Conservation (phyloP, 169 alveolate species). For the Plasmodium yoelii region DNA sequence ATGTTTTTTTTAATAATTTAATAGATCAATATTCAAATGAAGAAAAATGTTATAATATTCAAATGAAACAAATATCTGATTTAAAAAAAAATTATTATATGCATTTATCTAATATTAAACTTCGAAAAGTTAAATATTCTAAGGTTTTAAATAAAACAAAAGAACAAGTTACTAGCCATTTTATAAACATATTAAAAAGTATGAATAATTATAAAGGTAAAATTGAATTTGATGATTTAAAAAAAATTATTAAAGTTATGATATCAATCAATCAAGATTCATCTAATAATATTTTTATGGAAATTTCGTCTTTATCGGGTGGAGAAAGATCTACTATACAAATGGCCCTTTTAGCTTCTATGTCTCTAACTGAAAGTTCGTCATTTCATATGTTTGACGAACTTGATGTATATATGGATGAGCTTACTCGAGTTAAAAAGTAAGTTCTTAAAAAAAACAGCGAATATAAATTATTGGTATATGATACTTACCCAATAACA, state of each 20-base stretch:
- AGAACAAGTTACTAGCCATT: slow-evolving; percentile 32
- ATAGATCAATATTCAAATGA: slow-evolving; percentile 60
- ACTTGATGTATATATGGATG: slow-evolving; percentile 84
- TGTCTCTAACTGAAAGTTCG: slow-evolving; percentile 78
- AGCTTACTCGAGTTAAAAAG: slow-evolving; percentile 79
- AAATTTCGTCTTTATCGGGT: slow-evolving; percentile 79
- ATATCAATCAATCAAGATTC: slow-evolving; percentile 53
- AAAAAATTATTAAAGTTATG: slow-evolving; percentile 43
- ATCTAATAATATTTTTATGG: slow-evolving; percentile 62
- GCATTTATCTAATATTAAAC: slow-evolving; percentile 62
- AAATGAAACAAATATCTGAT: slow-evolving; percentile 55
- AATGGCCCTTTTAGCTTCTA: slow-evolving; percentile 79
- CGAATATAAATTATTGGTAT: background rate
- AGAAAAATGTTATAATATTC: slow-evolving; percentile 33
- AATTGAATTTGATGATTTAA: slow-evolving; percentile 54
- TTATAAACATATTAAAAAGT: slow-evolving; percentile 49
- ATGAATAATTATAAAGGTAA: slow-evolving; percentile 72
- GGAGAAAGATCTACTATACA: slow-evolving; percentile 83
- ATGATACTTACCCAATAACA: too few relatives aligned
- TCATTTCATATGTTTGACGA: slow-evolving; percentile 82
- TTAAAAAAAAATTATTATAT: slow-evolving; percentile 64
- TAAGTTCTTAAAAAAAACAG: background rate
- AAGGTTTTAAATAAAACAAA: slow-evolving; percentile 52
- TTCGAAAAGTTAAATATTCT: slow-evolving; percentile 22
- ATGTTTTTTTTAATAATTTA: slow-evolving; percentile 27